Percentiles rank a stretch among this genome's conserved stretches.
Conservation (phyloP, 2,329 filamentous ascomycete species). For the Hymenoscyphus fructigenus region DNA sequence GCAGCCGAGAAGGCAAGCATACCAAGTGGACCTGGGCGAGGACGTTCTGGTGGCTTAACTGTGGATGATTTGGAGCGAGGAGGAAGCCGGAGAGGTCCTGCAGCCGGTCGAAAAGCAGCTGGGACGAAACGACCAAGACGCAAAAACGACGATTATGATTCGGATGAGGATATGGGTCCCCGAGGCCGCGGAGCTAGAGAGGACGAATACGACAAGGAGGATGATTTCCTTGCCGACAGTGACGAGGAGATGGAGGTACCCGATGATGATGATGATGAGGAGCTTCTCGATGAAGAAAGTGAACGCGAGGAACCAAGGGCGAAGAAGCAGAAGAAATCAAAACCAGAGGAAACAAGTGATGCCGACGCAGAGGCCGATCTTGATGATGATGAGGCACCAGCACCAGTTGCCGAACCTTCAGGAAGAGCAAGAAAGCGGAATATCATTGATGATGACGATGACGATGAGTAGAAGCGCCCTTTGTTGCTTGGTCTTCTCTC, state of each 20-base stretch:
- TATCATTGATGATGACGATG: constrained; percentile 54
- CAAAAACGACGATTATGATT: constrained; percentile 65
- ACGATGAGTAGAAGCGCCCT: constrained; percentile 27
- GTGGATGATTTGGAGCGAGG: constrained; percentile 69
- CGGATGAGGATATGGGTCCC: constrained; percentile 66
- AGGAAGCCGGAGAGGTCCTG: constrained; percentile 48
- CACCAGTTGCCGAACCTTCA: constrained; percentile 37
- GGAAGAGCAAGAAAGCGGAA: constrained; percentile 51
- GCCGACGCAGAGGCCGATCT: constrained; percentile 54
- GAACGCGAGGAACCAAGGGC: constrained; percentile 32
- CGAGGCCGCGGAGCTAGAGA: constrained; percentile 52
- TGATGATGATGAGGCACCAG: constrained; percentile 47
- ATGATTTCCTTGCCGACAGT: constrained; percentile 74
- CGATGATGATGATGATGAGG: constrained; percentile 44
- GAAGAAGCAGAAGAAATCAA: constrained; percentile 38
- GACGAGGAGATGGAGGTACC: constrained; percentile 67
- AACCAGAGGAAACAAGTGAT: constrained; percentile 43
- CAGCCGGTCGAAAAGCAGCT: constrained; percentile 54
- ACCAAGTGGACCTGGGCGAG: constrained; percentile 36
- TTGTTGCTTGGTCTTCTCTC: not conserved
- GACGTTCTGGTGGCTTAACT: constrained; percentile 58
- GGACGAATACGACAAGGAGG: constrained; percentile 77
- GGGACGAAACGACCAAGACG: constrained; percentile 54
- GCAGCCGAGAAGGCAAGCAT: constrained; percentile 57
- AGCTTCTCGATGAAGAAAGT: constrained; percentile 49